Percentiles rank a stretch among this genome's conserved stretches.
Conservation (phyloP, 2,329 filamentous ascomycete genomes). For the Graphiopsis chlorocephala region DNA sequence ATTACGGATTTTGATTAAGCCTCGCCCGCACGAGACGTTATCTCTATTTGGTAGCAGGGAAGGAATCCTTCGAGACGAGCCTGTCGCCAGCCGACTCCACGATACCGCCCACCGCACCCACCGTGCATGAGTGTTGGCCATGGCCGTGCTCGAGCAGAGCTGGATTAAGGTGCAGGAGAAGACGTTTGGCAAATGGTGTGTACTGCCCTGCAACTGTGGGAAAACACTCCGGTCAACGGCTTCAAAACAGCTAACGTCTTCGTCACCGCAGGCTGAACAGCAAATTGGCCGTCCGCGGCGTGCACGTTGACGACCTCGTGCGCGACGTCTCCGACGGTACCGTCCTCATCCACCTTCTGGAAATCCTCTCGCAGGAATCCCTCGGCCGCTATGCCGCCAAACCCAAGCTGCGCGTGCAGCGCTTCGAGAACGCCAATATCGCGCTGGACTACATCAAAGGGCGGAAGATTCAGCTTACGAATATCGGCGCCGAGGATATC, state of each 20-base stretch:
- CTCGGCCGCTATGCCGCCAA: slow-evolving; percentile 95
- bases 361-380: slow-evolving; percentile 91
- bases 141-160: slow-evolving; percentile 56
- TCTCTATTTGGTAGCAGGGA: background rate
- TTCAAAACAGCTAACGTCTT: background rate
- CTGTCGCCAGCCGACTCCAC: background rate
- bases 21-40: background rate
- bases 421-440: slow-evolving; percentile 97
- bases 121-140: slow-evolving; percentile 16
- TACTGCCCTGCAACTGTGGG: slow-evolving; percentile 14
- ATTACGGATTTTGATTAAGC: background rate
- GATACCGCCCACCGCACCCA: background rate
- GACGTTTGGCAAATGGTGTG: slow-evolving; percentile 96
- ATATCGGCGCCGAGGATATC: slow-evolving; percentile 96
- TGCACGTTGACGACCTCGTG: slow-evolving; percentile 84
- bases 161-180: slow-evolving; percentile 87
- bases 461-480: slow-evolving; percentile 92
- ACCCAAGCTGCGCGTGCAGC: slow-evolving; percentile 92
- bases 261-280: slow-evolving; percentile 71
- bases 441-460: slow-evolving; percentile 90
- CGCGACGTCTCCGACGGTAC: slow-evolving; percentile 91
- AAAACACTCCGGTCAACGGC: background rate
- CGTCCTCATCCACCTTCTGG: slow-evolving; percentile 91
- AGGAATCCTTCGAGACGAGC: background rate
- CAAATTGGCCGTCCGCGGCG: slow-evolving; percentile 74